These are phyloP conservation scores for Termitomyces sp. DNA, from an alignment of 768 basidiomycete species.

Conservation along the genomic window DNA sequence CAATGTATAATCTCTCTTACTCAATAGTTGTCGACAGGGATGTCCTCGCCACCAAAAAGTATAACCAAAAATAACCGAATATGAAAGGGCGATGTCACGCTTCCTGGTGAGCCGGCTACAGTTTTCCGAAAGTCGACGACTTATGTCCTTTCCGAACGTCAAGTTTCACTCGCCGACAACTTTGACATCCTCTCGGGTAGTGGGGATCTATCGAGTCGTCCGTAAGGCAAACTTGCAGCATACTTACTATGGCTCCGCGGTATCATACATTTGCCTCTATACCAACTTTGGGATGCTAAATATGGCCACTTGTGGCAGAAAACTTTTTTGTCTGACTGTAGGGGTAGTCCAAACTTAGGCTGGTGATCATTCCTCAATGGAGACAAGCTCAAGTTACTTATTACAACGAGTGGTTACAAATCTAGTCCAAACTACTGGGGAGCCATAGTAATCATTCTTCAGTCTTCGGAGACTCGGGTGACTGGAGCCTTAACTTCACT, in stretches of 20 bases:
- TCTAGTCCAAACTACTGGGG: too few species aligned
- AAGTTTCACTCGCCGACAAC: constrained; percentile 24
- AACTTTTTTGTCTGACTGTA: too few species aligned
- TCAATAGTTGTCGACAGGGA: constrained; percentile 26
- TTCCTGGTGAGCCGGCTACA: constrained; percentile 20
- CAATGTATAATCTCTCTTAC: not conserved
- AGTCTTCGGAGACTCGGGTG: constrained; percentile 31
- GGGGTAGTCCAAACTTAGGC: too few species aligned
- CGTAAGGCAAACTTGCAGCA: constrained; percentile 18
- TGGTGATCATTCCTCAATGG: too few species aligned
- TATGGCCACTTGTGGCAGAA: too few species aligned
- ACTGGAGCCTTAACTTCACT: constrained; percentile 32
- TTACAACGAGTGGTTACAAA: too few species aligned
- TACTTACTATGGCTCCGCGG: too few species aligned
- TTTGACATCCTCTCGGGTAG: constrained; percentile 30
- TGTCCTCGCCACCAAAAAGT: constrained; percentile 19
- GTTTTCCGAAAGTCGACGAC: too few species aligned
- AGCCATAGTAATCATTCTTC: too few species aligned
- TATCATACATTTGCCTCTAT: too few species aligned
- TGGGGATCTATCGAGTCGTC: constrained; percentile 33
- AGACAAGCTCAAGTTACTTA: too few species aligned
- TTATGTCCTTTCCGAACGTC: not conserved
- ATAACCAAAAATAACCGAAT: constrained; percentile 31
- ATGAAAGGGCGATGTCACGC: constrained; percentile 19
- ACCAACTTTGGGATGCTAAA: too few species aligned